Percentiles rank a stretch among this genome's conserved stretches.
phyloP scores from a whole-genome alignment of 331 rosid species.

The Malus hybrid region DNA sequence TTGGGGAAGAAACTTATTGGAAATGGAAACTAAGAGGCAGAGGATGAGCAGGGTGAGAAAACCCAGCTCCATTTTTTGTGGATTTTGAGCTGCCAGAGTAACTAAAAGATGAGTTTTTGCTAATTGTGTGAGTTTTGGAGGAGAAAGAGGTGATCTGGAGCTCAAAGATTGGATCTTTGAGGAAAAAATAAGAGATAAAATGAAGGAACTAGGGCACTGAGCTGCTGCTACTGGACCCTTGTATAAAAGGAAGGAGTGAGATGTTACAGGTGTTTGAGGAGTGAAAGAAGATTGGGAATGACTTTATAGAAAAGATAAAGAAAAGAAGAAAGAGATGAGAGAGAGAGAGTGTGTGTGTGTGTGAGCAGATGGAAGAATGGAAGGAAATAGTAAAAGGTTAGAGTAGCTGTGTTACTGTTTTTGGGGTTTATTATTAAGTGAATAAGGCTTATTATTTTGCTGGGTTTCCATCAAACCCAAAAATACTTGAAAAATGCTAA shows the following conservation, averaged over 20 bases:
- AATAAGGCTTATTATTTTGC: neutral
- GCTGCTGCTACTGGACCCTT: neutral
- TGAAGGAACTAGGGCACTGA: neutral
- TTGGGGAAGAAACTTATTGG: conserved; percentile 24
- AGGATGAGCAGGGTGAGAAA: neutral
- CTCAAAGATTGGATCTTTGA: neutral
- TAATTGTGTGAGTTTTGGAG: neutral
- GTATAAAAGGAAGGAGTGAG: neutral
- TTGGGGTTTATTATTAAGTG: no score
- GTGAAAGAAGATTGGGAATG: neutral
- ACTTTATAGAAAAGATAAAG: conserved; percentile 2
- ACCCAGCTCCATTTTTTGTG: no score
- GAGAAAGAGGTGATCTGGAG: no score
- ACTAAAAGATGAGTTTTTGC: no score
- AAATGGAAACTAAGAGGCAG: conserved; percentile 18
- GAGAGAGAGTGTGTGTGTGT: neutral
- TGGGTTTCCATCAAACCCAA: conserved; percentile 7
- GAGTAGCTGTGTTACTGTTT: neutral
- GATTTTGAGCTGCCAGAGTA: no score
- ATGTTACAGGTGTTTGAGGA: neutral
- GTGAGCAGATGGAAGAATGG: no score
- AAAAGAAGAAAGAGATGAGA: neutral
- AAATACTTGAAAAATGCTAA: no score
- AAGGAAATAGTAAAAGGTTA: no score
- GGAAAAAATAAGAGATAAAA: neutral